Evolutionary conservation across 306 rosid genomes (phyloP).

Genomic region (Sicyos baderoa): DNA sequence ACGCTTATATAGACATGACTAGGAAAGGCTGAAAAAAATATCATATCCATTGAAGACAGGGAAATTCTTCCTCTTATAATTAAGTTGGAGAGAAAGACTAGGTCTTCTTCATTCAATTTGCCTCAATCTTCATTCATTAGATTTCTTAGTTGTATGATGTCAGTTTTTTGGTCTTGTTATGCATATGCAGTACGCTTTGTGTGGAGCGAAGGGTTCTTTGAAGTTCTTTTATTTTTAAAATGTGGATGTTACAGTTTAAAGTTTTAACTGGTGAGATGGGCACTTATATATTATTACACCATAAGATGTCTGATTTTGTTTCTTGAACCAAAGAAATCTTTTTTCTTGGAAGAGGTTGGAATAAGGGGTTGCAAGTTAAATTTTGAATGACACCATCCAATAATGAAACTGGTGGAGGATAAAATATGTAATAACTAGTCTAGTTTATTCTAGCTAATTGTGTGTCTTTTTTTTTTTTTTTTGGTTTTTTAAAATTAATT

Average conservation of each 20-base stretch:
- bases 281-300: background rate
- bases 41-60: background rate
- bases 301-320: slow-evolving; percentile 1
- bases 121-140: background rate
- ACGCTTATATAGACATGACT: background rate
- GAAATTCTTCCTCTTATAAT: background rate
- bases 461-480: too few species aligned
- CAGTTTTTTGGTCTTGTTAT: background rate
- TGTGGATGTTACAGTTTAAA: background rate
- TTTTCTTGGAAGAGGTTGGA: background rate
- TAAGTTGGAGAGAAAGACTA: background rate
- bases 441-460: too few species aligned
- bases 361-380: background rate
- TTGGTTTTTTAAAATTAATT: too few species aligned
- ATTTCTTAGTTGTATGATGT: background rate
- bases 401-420: too few species aligned
- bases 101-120: background rate
- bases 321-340: background rate
- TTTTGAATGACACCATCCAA: background rate
- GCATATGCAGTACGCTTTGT: background rate
- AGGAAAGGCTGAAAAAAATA: background rate
- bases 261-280: background rate
- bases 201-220: background rate
- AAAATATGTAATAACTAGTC: too few species aligned
- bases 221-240: background rate